Conservation (phyloP, 2,329 filamentous ascomycete genomes). For the Pyricularia sp. region DNA sequence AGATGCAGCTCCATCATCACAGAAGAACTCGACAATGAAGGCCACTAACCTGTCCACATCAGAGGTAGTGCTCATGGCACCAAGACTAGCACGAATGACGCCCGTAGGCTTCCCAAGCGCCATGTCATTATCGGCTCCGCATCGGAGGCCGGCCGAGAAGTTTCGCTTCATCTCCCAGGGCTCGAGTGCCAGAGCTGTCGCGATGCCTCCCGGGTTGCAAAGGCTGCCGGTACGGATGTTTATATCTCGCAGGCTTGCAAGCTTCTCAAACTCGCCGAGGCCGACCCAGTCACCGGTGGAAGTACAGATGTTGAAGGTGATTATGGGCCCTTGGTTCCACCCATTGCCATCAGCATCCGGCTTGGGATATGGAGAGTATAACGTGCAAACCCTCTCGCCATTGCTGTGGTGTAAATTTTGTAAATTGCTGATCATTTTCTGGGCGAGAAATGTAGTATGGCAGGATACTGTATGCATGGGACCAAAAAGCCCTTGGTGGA, state of each 20-base stretch:
- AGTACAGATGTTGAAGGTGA: slow-evolving; percentile 76
- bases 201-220: slow-evolving; percentile 86
- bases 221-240: slow-evolving; percentile 82
- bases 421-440: slow-evolving; percentile 49
- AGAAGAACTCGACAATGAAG: slow-evolving; percentile 65
- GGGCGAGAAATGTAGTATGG: slow-evolving; percentile 61
- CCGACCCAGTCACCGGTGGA: slow-evolving; percentile 65
- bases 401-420: slow-evolving; percentile 59
- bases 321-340: slow-evolving; percentile 55
- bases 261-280: slow-evolving; percentile 77
- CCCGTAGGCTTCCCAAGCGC: slow-evolving; percentile 79
- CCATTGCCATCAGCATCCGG: slow-evolving; percentile 10
- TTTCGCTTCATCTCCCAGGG: slow-evolving; percentile 78
- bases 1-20: slow-evolving; percentile 11
- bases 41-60: slow-evolving; percentile 66
- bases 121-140: slow-evolving; percentile 74
- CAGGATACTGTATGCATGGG: slow-evolving; percentile 59
- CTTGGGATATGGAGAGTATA: slow-evolving; percentile 43
- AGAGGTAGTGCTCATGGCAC: slow-evolving; percentile 73
- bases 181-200: slow-evolving; percentile 60
- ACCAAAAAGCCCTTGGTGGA: slow-evolving; percentile 61
- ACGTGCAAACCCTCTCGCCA: slow-evolving; percentile 47
- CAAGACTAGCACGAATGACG: slow-evolving; percentile 74
- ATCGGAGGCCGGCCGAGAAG: slow-evolving; percentile 76
- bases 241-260: slow-evolving; percentile 68